These are phyloP conservation scores for Suhomyces xylopsoci DNA, from an alignment of 805 yeast genomes.

Conservation along the genomic window DNA sequence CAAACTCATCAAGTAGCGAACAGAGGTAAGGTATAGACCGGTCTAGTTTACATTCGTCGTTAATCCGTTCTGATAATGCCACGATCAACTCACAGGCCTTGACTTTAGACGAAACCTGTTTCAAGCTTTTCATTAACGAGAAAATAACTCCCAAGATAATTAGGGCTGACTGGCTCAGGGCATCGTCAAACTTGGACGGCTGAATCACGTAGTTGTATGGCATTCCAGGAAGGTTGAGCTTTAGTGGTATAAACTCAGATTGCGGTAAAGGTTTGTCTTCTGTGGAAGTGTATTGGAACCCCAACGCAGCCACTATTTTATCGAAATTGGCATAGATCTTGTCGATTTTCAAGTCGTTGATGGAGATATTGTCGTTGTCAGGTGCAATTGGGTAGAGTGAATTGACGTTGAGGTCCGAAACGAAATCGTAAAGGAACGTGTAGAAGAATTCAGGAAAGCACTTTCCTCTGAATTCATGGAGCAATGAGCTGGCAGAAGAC, in stretches of 20 bases:
- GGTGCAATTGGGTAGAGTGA: slow-evolving; percentile 12
- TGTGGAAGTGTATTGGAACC: slow-evolving; percentile 16
- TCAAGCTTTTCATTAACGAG: slow-evolving; percentile 59
- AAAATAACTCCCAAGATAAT: slow-evolving; percentile 57
- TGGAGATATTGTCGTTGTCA: slow-evolving; percentile 17
- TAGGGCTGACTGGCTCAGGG: slow-evolving; percentile 48
- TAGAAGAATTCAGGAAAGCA: slow-evolving; percentile 71
- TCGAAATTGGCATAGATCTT: slow-evolving; percentile 59
- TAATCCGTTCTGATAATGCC: slow-evolving; percentile 69
- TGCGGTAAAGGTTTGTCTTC: not conserved
- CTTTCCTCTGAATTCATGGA: slow-evolving; percentile 46
- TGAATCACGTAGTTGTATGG: slow-evolving; percentile 41
- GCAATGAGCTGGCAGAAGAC: slow-evolving; percentile 49
- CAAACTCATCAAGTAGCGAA: slow-evolving; percentile 62
- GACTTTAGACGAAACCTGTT: slow-evolving; percentile 55
- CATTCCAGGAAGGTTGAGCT: slow-evolving; percentile 52
- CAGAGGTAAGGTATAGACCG: slow-evolving; percentile 79
- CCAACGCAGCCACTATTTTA: slow-evolving; percentile 29
- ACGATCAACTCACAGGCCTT: slow-evolving; percentile 75
- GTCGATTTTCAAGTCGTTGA: slow-evolving; percentile 50
- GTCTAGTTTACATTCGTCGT: slow-evolving; percentile 84
- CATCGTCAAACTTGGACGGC: slow-evolving; percentile 15
- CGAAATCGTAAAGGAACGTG: slow-evolving; percentile 65
- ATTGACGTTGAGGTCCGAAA: slow-evolving; percentile 34
- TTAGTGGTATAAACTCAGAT: slow-evolving; percentile 30